A percentile compares a stretch with the other conserved stretches of the same genome.
Conservation (phyloP, 805 yeast genomes). For the Saccharomycopsis malanga region DNA sequence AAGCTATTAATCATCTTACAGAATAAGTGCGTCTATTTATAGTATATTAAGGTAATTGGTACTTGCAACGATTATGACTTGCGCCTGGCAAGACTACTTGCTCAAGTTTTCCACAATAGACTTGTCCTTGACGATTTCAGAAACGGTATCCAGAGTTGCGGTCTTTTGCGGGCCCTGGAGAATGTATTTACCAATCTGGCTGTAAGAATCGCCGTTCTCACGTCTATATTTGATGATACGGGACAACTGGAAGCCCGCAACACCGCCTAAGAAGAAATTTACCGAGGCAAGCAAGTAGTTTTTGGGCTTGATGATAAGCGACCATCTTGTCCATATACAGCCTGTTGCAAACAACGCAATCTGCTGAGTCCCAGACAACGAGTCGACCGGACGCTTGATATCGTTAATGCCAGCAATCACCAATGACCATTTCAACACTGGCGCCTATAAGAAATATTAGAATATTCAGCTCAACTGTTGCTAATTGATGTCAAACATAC, state of each 20-base stretch:
- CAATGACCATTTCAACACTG: slow-evolving; percentile 59
- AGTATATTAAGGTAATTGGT: no score
- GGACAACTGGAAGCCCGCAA: slow-evolving; percentile 76
- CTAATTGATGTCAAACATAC: slow-evolving; percentile 30
- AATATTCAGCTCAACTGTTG: not conserved
- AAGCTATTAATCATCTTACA: no score
- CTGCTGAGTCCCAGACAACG: slow-evolving; percentile 66
- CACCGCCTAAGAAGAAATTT: slow-evolving; percentile 85
- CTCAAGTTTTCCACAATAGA: slow-evolving; percentile 9
- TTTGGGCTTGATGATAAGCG: slow-evolving; percentile 84
- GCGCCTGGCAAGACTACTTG: not conserved
- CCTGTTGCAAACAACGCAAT: slow-evolving; percentile 84
- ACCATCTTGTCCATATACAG: slow-evolving; percentile 97
- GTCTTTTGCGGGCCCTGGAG: slow-evolving; percentile 35
- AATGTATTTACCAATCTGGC: slow-evolving; percentile 53
- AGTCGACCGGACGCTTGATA: slow-evolving; percentile 83
- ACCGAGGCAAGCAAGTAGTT: slow-evolving; percentile 85
- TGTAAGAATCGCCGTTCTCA: slow-evolving; percentile 52
- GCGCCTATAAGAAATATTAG: slow-evolving; percentile 15
- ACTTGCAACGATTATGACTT: not conserved
- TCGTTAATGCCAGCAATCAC: slow-evolving; percentile 91
- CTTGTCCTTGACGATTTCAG: slow-evolving; percentile 10
- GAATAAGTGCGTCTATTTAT: no score
- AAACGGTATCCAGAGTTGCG: not conserved
- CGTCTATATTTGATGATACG: slow-evolving; percentile 67